Base-by-base conservation (phyloP, 306 rosid species). In the Hippophae rhamnoides region DNA sequence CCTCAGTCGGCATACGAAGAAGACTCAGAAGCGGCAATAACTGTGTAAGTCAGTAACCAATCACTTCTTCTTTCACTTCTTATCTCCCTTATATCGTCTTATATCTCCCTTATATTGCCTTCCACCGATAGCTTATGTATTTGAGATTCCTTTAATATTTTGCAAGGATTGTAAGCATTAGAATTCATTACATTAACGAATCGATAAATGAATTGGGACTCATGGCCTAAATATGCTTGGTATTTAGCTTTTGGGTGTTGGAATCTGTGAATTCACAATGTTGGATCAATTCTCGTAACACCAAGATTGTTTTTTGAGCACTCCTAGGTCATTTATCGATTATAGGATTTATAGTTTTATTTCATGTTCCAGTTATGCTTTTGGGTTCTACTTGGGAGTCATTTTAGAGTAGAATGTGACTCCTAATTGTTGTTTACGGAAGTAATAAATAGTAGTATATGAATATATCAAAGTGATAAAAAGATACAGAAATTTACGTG, bases 271-370 rank as follows among this genome's bases (percentile, higher is more conserved):
- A 45, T 73, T 72, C 56, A 13, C 44, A 25, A 52, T 55, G 26
- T 58, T 69, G 71, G 83, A 81, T 79, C 81, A 72, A 64, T 65
- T 66, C 18, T 56, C 63, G 66, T 69, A 60, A 5, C 55, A 67
- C 61, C 65, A 12, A 54, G 61, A 71, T 71, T 45, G 40, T 48
- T 66, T 62, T 54, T 47, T 14, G 47, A 43, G 7, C 52, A 9
- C 31, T 26, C 14, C 43, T 57, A 14, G 50, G 26, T 8, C 49
- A 60, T 7, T 67, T 47, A 10, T 27, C 52, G 56, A 43, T 41
- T 58, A 8, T 42, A 47, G 12, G 27, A 9, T 42, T 6, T 31
- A 31, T 2, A 2, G 38, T n/a, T 12, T 57, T 40, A 18, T 46
- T 6, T 44, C 47, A n/a, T 43, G 40, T 1, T 49, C 12, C 13